phyloP scores from a whole-genome alignment of 2,329 filamentous ascomycete genomes.

The Lasiodiplodia sp. region DNA sequence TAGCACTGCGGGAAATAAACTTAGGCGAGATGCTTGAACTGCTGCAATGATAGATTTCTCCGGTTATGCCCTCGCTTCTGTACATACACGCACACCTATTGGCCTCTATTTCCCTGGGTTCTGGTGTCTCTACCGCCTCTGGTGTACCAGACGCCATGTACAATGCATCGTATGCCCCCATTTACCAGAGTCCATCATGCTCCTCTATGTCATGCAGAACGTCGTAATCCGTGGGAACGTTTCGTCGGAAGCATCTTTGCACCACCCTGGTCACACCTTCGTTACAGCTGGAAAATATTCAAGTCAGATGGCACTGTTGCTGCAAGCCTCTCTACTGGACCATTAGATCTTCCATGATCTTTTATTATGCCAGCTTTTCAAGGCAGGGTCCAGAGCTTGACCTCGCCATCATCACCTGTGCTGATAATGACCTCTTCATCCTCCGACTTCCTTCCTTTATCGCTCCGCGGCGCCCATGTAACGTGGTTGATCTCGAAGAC shows the following conservation, averaged over 20 bases:
- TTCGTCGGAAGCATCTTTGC: not conserved
- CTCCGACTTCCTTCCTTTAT: slow-evolving; percentile 66
- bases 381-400: slow-evolving; percentile 74
- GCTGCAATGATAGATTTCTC: not conserved
- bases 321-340: not conserved
- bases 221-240: not conserved
- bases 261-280: not conserved
- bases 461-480: slow-evolving; percentile 82
- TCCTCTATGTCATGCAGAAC: not conserved
- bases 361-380: not conserved
- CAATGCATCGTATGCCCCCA: not conserved
- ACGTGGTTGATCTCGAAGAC: slow-evolving; percentile 95
- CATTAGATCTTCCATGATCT: not conserved
- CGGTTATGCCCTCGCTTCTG: not conserved
- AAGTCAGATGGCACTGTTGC: not conserved
- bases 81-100: not conserved
- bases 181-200: not conserved
- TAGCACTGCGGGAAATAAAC: not conserved
- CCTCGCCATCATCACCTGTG: slow-evolving; percentile 89
- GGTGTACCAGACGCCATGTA: not conserved
- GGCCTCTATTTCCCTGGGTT: not conserved
- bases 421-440: slow-evolving; percentile 86
- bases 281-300: not conserved
- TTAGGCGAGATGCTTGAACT: not conserved
- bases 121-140: not conserved